Base-by-base conservation (phyloP, 768 basidiomycete species). In the Suillus subluteus region DNA sequence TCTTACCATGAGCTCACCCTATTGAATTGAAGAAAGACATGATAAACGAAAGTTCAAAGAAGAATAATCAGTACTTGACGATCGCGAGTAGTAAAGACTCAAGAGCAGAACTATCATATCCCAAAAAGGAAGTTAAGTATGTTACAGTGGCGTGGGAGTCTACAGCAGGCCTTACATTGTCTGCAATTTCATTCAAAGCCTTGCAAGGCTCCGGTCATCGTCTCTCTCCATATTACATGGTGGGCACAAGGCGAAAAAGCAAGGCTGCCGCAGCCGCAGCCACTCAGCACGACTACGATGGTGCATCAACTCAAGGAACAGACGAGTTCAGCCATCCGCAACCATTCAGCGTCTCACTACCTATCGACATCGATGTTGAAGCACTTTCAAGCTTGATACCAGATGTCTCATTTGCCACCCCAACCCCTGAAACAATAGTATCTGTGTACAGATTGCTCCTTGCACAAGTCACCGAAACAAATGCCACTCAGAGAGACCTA, bases 21-120 rank as follows among this genome's bases (percentile, higher is more conserved):
- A 93, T 86, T 37, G 90, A 88, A 74, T 92, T 92, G 81, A 93
- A 92, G 80, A 92, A 93, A 40, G 91, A 93, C 91, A 93, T 92
- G 30, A 54, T 62, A 21, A 58, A 35, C 11, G 50, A 38, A 21
- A 38, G 12, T 64, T 13, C 11, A 58, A 64, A 6, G 58, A 8
- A 23, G 37, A 15, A 38, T 15, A 13, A 40, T 40, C 40, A 41
- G 40, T 18, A n/a, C 12, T 48, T 48, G 48, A 23, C 12, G 48
- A 26, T 50, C 12, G 23, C 7, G 38, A 26, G 37, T 50, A 50
- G 43, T 18, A 18, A 43, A 43, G 43, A 43, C 43, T 43, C 43
- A 50, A 54, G 52, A 55, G 54, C 30, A 55, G 54, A 55, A 61
- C 58, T 41, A 26, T 40, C 38, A 26, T 30, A 6, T 26, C 26